Percentiles rank a stretch among this genome's conserved stretches.
phyloP scores from a whole-genome alignment of 805 yeast species.

The Suhomyces tanzawaensis region DNA sequence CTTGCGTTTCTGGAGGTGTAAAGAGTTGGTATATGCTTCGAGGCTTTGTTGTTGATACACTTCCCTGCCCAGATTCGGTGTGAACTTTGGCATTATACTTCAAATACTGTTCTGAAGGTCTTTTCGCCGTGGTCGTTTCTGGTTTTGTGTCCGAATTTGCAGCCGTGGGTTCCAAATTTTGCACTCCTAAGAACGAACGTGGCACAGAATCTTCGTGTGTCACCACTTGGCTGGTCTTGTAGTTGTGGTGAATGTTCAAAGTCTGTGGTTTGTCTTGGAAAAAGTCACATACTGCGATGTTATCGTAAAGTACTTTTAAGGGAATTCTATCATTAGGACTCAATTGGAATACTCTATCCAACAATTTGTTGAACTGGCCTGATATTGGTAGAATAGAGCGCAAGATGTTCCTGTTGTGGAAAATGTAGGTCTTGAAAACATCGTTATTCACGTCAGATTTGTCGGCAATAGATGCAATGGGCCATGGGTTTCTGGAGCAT shows the following conservation, averaged over 20 bases:
- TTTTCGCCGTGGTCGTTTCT: background rate
- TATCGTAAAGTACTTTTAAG: conserved; percentile 38
- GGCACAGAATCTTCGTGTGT: no score
- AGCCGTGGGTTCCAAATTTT: no score
- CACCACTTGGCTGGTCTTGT: background rate
- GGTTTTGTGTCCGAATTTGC: no score
- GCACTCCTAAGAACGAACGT: no score
- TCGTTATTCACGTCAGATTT: conserved; percentile 42
- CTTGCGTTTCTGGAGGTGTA: conserved; percentile 18
- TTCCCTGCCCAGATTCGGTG: background rate
- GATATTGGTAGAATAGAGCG: conserved; percentile 72
- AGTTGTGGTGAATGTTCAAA: background rate
- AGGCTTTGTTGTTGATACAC: background rate
- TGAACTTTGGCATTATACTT: background rate
- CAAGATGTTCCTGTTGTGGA: conserved; percentile 46
- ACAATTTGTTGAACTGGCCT: conserved; percentile 52
- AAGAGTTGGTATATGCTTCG: conserved; percentile 16
- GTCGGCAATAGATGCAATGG: conserved; percentile 61
- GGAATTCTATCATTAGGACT: conserved; percentile 50
- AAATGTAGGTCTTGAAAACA: conserved; percentile 62
- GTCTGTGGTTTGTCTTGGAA: conserved; percentile 22
- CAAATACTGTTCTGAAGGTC: background rate
- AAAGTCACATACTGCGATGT: conserved; percentile 33
- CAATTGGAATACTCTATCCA: conserved; percentile 43
- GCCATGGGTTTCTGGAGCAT: conserved; percentile 89